Evolutionary conservation across 23 red algal genomes (phyloP).

Genomic region (Cyanidiococcus yangmingshanensis): DNA sequence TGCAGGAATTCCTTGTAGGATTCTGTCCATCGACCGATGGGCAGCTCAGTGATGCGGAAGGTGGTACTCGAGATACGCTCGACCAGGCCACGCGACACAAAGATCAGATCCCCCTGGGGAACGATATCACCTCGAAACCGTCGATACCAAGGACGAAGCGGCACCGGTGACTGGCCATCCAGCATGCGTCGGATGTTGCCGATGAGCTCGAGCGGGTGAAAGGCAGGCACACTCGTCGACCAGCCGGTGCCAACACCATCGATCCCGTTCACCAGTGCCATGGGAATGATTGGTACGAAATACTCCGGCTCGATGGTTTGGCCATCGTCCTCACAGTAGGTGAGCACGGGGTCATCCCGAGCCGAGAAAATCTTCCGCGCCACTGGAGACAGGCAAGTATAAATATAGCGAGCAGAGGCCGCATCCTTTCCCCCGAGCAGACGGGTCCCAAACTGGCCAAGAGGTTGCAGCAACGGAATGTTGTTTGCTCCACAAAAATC

Average conservation of each 20-base stretch:
- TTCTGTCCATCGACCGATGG: constrained; percentile 67
- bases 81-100: constrained; percentile 59
- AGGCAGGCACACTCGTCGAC: constrained; percentile 81
- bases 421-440: constrained; percentile 89
- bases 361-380: constrained; percentile 68
- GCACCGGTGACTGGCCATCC: constrained; percentile 22
- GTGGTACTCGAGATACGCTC: constrained; percentile 29
- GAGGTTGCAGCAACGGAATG: constrained; percentile 61
- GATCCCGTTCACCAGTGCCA: constrained; percentile 85
- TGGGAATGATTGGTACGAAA: constrained; percentile 82
- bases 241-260: constrained; percentile 98
- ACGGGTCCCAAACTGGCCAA: constrained; percentile 94
- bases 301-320: constrained; percentile 57
- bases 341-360: constrained; percentile 62
- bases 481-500: constrained; percentile 94
- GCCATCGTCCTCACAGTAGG: constrained; percentile 78
- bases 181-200: constrained; percentile 50
- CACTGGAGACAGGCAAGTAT: constrained; percentile 71
- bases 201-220: constrained; percentile 77
- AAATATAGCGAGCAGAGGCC: constrained; percentile 91
- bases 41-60: constrained; percentile 64
- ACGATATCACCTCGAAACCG: constrained; percentile 57
- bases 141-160: constrained; percentile 74
- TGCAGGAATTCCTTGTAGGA: constrained; percentile 24
- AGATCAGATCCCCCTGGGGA: constrained; percentile 39